Percentiles rank a stretch among this genome's conserved stretches.
These are phyloP conservation scores for Mucuna pruriens DNA, from an alignment of 306 rosid species.

Conservation along the genomic window DNA sequence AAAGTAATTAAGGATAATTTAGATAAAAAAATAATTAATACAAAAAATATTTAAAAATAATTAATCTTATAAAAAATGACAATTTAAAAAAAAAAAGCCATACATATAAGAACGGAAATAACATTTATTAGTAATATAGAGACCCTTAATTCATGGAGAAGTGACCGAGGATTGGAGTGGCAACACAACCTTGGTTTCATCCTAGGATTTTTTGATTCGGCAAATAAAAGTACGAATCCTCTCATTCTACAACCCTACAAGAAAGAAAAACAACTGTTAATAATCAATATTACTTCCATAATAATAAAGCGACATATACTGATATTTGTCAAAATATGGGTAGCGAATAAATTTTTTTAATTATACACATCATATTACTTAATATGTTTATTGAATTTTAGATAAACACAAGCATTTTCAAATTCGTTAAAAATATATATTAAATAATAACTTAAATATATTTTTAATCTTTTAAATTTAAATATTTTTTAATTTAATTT, in stretches of 20 bases:
- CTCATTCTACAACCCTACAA: background rate
- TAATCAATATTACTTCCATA: background rate
- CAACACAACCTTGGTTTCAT: background rate
- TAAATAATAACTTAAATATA: too few species aligned
- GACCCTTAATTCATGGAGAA: background rate
- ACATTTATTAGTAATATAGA: too few species aligned
- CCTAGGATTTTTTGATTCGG: background rate
- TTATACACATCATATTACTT: background rate
- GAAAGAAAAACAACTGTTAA: background rate
- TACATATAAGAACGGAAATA: too few species aligned
- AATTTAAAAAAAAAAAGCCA: too few species aligned
- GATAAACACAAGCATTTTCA: background rate
- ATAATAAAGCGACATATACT: background rate
- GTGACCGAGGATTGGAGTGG: too few species aligned
- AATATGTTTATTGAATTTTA: background rate
- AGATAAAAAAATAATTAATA: too few species aligned
- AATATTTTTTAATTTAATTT: too few species aligned
- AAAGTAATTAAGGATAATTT: too few species aligned
- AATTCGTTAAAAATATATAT: too few species aligned
- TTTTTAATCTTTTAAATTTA: too few species aligned
- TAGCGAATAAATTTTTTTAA: background rate
- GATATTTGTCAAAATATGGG: background rate
- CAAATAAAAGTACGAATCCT: background rate
- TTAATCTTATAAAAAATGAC: too few species aligned
- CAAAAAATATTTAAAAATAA: too few species aligned